phyloP scores from a whole-genome alignment of 352 stramenopile species.

The Globisporangium yorkense region DNA sequence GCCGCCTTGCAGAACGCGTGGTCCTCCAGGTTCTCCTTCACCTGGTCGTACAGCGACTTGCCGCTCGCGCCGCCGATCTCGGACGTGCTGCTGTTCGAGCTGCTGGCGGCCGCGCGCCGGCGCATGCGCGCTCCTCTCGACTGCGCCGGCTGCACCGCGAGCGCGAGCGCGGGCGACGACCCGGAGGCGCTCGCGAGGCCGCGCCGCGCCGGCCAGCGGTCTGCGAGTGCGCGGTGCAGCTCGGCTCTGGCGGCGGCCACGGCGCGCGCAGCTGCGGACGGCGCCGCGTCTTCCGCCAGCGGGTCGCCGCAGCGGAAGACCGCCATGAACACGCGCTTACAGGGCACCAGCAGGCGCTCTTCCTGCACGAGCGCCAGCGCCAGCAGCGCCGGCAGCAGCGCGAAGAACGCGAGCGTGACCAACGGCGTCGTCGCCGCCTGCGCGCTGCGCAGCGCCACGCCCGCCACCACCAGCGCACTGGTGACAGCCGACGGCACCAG shows the following conservation, averaged over 20 bases:
- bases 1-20: slow-evolving; percentile 36
- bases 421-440: slow-evolving; percentile 14
- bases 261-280: slow-evolving; percentile 14
- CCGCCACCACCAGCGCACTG: slow-evolving; percentile 14
- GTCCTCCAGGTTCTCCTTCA: slow-evolving; percentile 46
- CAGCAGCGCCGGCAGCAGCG: slow-evolving; percentile 41
- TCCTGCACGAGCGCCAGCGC: slow-evolving; percentile 38
- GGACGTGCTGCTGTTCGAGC: slow-evolving; percentile 11
- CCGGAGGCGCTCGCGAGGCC: neutral
- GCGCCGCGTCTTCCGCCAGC: slow-evolving; percentile 11
- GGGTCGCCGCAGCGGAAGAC: slow-evolving; percentile 8
- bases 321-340: slow-evolving; percentile 20
- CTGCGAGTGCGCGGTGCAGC: slow-evolving; percentile 36
- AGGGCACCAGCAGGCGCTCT: slow-evolving; percentile 24
- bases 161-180: slow-evolving; percentile 16
- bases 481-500: slow-evolving; percentile 21
- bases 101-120: slow-evolving; percentile 2
- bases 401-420: slow-evolving; percentile 43
- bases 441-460: slow-evolving; percentile 8
- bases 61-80: slow-evolving; percentile 13
- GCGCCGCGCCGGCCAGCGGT: slow-evolving; percentile 27
- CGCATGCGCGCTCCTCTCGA: slow-evolving; percentile 1
- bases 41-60: slow-evolving; percentile 68
- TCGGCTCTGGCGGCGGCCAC: slow-evolving; percentile 27
- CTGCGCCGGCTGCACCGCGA: slow-evolving; percentile 7